Evolutionary conservation across 495 filamentous ascomycete genomes (phyloP).

Genomic region (Penicillium ucsense): DNA sequence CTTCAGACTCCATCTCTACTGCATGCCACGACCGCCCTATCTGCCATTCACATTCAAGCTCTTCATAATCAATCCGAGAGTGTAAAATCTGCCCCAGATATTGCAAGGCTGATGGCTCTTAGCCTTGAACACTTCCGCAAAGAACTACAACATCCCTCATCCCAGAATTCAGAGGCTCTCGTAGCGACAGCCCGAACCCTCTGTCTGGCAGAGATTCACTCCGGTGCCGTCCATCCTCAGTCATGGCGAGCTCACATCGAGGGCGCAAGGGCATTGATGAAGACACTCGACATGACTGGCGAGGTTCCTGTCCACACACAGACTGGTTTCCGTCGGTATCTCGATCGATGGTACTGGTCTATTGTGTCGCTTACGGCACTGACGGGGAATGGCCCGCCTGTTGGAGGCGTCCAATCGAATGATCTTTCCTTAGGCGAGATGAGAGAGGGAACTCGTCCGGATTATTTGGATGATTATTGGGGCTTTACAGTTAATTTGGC

Average conservation of each 20-base stretch:
- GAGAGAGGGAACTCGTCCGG: slow-evolving; percentile 12
- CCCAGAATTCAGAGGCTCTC: slow-evolving; percentile 31
- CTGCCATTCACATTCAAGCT: slow-evolving; percentile 37
- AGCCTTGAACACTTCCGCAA: slow-evolving; percentile 38
- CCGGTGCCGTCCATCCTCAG: slow-evolving; percentile 36
- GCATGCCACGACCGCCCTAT: slow-evolving; percentile 38
- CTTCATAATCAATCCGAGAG: slow-evolving; percentile 33
- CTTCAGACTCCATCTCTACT: slow-evolving; percentile 37
- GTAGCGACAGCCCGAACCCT: slow-evolving; percentile 39
- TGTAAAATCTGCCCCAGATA: slow-evolving; percentile 35
- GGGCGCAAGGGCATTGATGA: slow-evolving; percentile 36
- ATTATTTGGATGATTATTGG: slow-evolving; percentile 42
- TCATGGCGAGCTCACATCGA: slow-evolving; percentile 41
- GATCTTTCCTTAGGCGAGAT: slow-evolving; percentile 8
- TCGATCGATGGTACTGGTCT: slow-evolving; percentile 38
- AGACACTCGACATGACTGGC: slow-evolving; percentile 15
- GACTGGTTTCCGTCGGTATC: slow-evolving; percentile 32
- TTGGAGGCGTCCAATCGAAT: slow-evolving; percentile 21
- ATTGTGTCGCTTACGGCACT: slow-evolving; percentile 38
- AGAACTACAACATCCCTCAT: slow-evolving; percentile 30
- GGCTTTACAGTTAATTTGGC: slow-evolving; percentile 35
- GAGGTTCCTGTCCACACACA: slow-evolving; percentile 20
- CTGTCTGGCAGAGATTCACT: slow-evolving; percentile 40
- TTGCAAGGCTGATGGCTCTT: slow-evolving; percentile 34
- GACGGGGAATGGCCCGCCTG: slow-evolving; percentile 37